Evolutionary conservation across 2,329 filamentous ascomycete species (phyloP).

Genomic region (Hymenoscyphus scutula): DNA sequence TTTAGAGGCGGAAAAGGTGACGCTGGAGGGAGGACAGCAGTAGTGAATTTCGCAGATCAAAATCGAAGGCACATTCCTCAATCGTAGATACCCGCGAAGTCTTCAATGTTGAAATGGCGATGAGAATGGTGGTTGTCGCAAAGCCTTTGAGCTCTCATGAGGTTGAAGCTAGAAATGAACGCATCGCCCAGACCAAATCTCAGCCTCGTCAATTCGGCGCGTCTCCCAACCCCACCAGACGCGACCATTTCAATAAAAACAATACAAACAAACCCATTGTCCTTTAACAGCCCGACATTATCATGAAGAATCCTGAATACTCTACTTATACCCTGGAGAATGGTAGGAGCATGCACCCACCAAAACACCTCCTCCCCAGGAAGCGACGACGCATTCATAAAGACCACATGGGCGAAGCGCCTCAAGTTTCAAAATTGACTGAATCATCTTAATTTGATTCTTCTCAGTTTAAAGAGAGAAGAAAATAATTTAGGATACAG

Average conservation of each 20-base stretch:
- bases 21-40: neutral
- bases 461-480: no score
- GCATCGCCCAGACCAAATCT: no score
- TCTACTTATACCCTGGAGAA: neutral
- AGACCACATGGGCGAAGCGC: conserved; percentile 69
- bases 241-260: neutral
- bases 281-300: no score
- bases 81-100: neutral
- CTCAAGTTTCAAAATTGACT: no score
- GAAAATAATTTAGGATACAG: no score
- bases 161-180: neutral
- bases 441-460: no score
- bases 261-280: neutral
- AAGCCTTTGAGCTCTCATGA: neutral
- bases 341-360: conserved; percentile 21
- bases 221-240: neutral
- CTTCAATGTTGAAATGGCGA: neutral
- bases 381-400: conserved; percentile 61
- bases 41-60: neutral
- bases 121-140: neutral
- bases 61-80: neutral
- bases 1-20: neutral
- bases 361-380: conserved; percentile 29
- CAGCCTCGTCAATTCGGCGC: neutral
- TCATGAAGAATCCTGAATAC: neutral